Base-by-base conservation (phyloP, 164 flowering plant species). In the Sedum album region DNA sequence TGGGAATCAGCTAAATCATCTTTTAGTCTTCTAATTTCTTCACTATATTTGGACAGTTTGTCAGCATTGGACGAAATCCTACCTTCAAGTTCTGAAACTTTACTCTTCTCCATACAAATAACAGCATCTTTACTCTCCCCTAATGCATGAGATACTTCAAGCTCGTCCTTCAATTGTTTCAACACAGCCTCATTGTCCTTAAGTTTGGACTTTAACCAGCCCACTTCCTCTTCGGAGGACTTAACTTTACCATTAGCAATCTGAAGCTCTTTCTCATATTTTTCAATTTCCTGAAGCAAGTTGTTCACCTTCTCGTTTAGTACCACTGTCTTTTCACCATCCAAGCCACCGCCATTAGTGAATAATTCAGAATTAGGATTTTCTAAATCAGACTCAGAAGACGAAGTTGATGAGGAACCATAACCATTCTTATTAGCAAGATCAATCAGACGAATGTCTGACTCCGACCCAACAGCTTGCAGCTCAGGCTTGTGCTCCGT, bases 401-500 rank as follows among this genome's bases (percentile, higher is more conserved):
- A 21, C n/a, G 61, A 55, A 26, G 30, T 55, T 10, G 61, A 25
- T 0, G 61, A 55, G 5, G 61, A 55, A 55, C 31, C 61, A 55
- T 2, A 55, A 14, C 61, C 31, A 55, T 55, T 55, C 61, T 55
- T 26, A 55, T 26, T 25, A 55, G 61, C 25, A 55, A 23, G 31
- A 55, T 55, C 61, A n/a, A n/a, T n/a, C n/a, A n/a, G n/a, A n/a
- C n/a, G n/a, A n/a, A n/a, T n/a, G n/a, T n/a, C n/a, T 10, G 61
- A n/a, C n/a, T n/a, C n/a, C n/a, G n/a, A 55, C 61, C 61, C 31
- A 23, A 23, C 61, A 55, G 61, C 14, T 26, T 25, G 61, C 61
- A 55, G 15, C 26, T 26, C 61, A 55, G 61, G 61, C 61, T 55
- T 55, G 15, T 55, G 31, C 61, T 23, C 61, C 30, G 61, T 55